Base-by-base conservation (phyloP, 768 basidiomycete genomes). In the Rhodocollybia butyracea region DNA sequence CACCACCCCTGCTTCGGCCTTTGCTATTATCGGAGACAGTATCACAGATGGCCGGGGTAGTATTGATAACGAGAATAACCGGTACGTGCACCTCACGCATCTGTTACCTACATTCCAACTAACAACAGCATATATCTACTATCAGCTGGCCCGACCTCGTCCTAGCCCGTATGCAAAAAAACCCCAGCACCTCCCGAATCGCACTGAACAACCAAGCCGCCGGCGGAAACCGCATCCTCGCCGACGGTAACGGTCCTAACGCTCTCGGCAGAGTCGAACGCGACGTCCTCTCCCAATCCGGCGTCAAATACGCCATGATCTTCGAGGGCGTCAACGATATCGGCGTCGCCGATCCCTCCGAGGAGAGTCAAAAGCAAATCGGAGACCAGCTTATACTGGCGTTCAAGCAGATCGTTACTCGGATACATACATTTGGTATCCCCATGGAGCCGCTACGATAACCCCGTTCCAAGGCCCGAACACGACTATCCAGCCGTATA, bases 311-410 rank as follows among this genome's bases (percentile, higher is more conserved):
- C 64, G 75, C 70, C 29, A 75, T 80, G 70, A 73, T 82, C 60
- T 80, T 79, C 64, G 77, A 78, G 60, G 80, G 80, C 48, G 77
- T 79, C 24, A 82, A 80, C 71, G 80, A 80, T 69, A 78, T 80
- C 51, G 79, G 79, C 3, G 68, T 67, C 5, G 75, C 73, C 4
- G 59, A 58, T 7, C 60, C 75, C 29, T 69, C 67, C n/a, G 46
- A 62, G 0, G 67, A 59, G 77, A 80, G 66, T 56, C 48, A 50
- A 24, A 65, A 39, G 64, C 59, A 22, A 12, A 53, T 55, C 11
- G 40, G 40, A 19, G 46, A 48, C 36, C 66, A 65, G 12, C 59
- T 80, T 60, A 77, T 80, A 62, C 63, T 62, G 41, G 77, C 79
- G 2, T 76, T 65, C 66, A 67, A 73, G 61, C 80, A 82, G 63